phyloP scores from a whole-genome alignment of 2,329 filamentous ascomycete genomes.

The Dothiorella sarmentorum region DNA sequence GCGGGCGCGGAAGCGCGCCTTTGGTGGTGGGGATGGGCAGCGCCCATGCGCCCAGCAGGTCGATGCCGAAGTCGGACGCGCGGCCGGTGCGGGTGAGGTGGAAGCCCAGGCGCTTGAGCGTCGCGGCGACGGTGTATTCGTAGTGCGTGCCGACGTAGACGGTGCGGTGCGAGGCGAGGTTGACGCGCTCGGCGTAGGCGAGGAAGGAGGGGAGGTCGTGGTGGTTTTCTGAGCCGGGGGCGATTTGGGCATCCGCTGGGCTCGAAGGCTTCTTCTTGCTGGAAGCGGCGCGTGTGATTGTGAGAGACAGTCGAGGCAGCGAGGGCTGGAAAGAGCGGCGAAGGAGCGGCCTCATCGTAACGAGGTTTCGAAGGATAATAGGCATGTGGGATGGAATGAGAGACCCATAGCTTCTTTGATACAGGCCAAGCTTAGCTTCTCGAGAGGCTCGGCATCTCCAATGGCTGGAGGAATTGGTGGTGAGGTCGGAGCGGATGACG shows the following conservation, averaged over 20 bases:
- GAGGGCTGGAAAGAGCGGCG: not conserved
- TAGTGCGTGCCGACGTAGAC: constrained; percentile 72
- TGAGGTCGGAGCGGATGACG: not conserved
- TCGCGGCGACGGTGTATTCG: constrained; percentile 64
- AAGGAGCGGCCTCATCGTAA: constrained; percentile 10
- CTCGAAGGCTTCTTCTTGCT: not conserved
- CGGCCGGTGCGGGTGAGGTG: constrained; percentile 63
- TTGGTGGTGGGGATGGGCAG: constrained; percentile 38
- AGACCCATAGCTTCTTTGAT: not conserved
- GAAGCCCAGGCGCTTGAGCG: constrained; percentile 62
- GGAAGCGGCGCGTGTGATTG: not conserved
- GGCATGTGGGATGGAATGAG: not conserved
- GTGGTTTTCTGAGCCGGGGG: constrained; percentile 48
- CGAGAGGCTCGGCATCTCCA: not conserved
- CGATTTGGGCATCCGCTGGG: not conserved
- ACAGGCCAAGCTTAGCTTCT: not conserved
- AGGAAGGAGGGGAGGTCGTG: constrained; percentile 63
- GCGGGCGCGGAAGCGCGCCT: not conserved
- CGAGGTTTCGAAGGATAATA: not conserved
- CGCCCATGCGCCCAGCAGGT: constrained; percentile 68
- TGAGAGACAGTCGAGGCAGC: not conserved
- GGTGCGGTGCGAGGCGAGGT: constrained; percentile 55
- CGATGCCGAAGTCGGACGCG: constrained; percentile 66
- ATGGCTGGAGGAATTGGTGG: not conserved
- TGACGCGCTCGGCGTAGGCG: constrained; percentile 56